Conservation (phyloP, 805 yeast species). For the Pichia paraexigua region DNA sequence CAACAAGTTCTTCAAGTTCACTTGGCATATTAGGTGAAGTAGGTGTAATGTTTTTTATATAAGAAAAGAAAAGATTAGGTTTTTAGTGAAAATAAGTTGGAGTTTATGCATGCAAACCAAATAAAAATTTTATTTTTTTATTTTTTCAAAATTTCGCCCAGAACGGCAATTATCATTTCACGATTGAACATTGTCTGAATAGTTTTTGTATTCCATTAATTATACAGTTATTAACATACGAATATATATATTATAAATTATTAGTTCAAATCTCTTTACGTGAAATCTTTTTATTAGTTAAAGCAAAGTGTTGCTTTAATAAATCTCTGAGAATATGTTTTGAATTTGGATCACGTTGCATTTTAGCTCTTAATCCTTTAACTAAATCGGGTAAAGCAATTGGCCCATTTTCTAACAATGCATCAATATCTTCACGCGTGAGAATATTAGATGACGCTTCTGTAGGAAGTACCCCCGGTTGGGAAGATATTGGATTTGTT, state of each 20-base stretch:
- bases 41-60: neutral
- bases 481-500: slow-evolving; percentile 12
- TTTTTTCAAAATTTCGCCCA: no score
- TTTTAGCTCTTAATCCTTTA: slow-evolving; percentile 49
- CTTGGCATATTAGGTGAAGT: slow-evolving; percentile 9
- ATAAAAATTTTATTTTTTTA: no score
- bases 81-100: no score
- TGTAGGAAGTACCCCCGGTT: neutral
- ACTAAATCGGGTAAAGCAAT: slow-evolving; percentile 49
- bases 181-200: neutral
- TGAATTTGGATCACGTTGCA: slow-evolving; percentile 57
- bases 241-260: neutral
- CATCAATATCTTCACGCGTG: slow-evolving; percentile 65
- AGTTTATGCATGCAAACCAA: no score
- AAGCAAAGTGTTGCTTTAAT: slow-evolving; percentile 22
- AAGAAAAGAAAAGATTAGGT: no score
- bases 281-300: slow-evolving; percentile 27
- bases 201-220: neutral
- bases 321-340: slow-evolving; percentile 45
- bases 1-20: slow-evolving; percentile 43
- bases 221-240: neutral
- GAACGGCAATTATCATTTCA: no score
- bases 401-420: slow-evolving; percentile 49
- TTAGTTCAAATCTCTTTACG: slow-evolving; percentile 10
- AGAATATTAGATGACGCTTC: slow-evolving; percentile 5